A percentile compares a stretch with the other conserved stretches of the same genome.
Conservation (phyloP, 768 basidiomycete genomes). For the Auricularia cornea region DNA sequence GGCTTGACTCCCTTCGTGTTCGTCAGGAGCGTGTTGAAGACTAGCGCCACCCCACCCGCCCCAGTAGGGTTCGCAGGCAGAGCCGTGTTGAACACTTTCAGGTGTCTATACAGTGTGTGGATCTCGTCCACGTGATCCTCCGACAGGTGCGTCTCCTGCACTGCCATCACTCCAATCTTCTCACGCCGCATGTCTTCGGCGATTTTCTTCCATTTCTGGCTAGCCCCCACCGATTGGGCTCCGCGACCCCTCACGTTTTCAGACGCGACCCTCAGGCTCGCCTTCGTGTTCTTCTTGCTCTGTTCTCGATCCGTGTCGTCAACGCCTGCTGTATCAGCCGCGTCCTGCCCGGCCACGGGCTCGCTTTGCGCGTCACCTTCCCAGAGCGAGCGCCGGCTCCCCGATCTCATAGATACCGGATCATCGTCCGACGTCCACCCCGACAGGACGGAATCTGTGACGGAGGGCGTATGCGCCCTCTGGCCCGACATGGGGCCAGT, state of each 20-base stretch:
- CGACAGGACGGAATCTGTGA: no score
- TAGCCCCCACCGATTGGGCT: not conserved
- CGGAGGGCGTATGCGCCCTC: no score
- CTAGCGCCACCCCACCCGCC: not conserved
- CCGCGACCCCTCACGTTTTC: not conserved
- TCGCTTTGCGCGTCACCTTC: no score
- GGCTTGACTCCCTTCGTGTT: not conserved
- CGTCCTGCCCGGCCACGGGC: no score
- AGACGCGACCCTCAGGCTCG: not conserved
- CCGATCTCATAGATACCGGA: no score
- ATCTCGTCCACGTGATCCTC: not conserved
- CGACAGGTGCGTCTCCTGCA: not conserved
- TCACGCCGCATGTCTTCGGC: not conserved
- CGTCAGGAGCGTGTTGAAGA: not conserved
- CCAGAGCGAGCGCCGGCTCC: no score
- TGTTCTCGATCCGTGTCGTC: no score
- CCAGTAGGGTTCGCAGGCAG: not conserved
- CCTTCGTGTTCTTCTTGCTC: not conserved
- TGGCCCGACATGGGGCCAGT: no score
- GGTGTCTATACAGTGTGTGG: not conserved
- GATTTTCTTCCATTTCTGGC: not conserved
- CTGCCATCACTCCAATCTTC: not conserved
- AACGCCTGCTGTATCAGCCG: no score
- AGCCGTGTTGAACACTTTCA: not conserved
- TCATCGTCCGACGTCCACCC: no score